These are phyloP conservation scores for Alternaria infectoria DNA, from an alignment of 2,329 filamentous ascomycete genomes.

Conservation along the genomic window DNA sequence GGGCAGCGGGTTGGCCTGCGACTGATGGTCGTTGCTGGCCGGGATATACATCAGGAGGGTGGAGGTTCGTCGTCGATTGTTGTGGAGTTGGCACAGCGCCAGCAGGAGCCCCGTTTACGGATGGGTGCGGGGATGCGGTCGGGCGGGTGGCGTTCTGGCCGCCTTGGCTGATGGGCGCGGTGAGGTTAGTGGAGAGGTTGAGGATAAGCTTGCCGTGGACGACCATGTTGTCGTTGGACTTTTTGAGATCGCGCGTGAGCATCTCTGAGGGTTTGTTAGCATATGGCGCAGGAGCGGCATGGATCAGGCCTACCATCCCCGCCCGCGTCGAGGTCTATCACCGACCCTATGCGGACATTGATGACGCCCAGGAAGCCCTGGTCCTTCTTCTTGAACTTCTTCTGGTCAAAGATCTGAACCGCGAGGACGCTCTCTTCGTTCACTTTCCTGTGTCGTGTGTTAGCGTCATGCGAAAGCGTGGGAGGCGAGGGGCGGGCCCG, in stretches of 20 bases:
- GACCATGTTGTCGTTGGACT: slow-evolving; percentile 96
- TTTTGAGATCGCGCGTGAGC: slow-evolving; percentile 96
- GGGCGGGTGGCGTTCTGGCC: slow-evolving; percentile 48
- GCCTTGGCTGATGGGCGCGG: slow-evolving; percentile 67
- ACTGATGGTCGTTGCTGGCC: slow-evolving; percentile 39
- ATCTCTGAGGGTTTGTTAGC: slow-evolving; percentile 68
- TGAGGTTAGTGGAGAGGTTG: slow-evolving; percentile 91
- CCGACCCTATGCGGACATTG: slow-evolving; percentile 93
- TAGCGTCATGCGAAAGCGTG: slow-evolving; percentile 24
- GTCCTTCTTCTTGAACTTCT: slow-evolving; percentile 99
- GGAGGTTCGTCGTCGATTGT: slow-evolving; percentile 47
- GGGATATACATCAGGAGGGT: slow-evolving; percentile 45
- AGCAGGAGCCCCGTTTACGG: slow-evolving; percentile 45
- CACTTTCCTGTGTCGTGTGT: slow-evolving; percentile 68
- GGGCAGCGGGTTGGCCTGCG: slow-evolving; percentile 31
- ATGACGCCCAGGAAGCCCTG: slow-evolving; percentile 98
- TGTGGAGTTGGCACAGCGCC: slow-evolving; percentile 47
- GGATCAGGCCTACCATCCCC: slow-evolving; percentile 75
- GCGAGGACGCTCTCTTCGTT: slow-evolving; percentile 96
- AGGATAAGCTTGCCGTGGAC: slow-evolving; percentile 98
- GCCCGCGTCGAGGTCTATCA: slow-evolving; percentile 86
- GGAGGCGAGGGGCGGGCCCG: slow-evolving; percentile 8
- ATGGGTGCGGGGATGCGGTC: slow-evolving; percentile 45
- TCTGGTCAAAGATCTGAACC: slow-evolving; percentile 98
- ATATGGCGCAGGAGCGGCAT: slow-evolving; percentile 1